Base-by-base conservation (phyloP, 2,329 filamentous ascomycete species). In the Aspergillus costaricaensis region DNA sequence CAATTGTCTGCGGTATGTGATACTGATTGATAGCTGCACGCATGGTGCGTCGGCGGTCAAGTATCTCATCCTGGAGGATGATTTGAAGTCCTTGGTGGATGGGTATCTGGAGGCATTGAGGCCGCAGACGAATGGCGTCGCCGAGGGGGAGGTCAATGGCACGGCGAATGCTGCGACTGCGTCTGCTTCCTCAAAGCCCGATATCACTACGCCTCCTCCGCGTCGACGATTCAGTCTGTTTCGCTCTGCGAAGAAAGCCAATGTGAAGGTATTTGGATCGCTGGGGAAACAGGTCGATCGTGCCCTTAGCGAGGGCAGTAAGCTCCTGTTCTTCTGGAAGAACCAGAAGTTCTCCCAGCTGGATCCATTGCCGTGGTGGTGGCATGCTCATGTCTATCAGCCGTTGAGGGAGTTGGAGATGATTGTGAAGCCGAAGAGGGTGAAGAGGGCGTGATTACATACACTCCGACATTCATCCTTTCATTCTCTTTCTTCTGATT, bases 281-380 rank as follows among this genome's bases (percentile, higher is more conserved):
- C 65, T 10, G 58, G 54, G 15, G 51, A 61, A 65, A 1, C 15
- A 70, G 0, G 32, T 58, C 0, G 61, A 74, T 0, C 30, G 76
- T 2, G 2, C 70, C 2, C 55, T 58, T 9, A 65, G 60, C 5
- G 64, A 71, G 39, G 32, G 61, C 12, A 67, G 67, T 14, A 23
- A 57, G 1, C 81, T 81, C 50, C 43, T 85, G 0, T 17, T 80
- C 0, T 76, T 76, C n/a, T 86, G 83, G 83, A 81, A 82, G 55
- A 82, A 87, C 17, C 82, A 82, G 0, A 82, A 78, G 0, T 86
- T 83, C 58, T 82, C 83, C 51, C 49, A 70, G 1, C 82, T 80
- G 76, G 86, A 88, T 71, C 85, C 85, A 1, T 70, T 82, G 68
- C 85, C 86, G 0, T 85, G 80, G 66, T 82, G 84, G 73, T 82